phyloP scores from a whole-genome alignment of 2,329 filamentous ascomycete genomes.

The Leptographium radiaticola region DNA sequence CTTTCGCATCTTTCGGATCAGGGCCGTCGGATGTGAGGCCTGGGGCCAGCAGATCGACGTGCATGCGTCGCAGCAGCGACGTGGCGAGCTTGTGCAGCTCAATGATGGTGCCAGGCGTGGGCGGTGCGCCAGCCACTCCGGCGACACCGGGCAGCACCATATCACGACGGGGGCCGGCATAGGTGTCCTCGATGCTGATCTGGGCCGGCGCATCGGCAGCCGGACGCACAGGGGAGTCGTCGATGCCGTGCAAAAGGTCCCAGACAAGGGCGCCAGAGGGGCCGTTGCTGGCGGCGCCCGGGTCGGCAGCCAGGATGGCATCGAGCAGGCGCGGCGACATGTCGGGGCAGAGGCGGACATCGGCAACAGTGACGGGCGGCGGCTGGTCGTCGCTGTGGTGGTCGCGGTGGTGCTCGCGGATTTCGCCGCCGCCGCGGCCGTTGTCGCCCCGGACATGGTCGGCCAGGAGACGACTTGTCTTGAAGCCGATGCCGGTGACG shows the following conservation, averaged over 20 bases:
- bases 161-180: slow-evolving; percentile 53
- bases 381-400: slow-evolving; percentile 12
- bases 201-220: slow-evolving; percentile 65
- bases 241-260: slow-evolving; percentile 69
- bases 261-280: slow-evolving; percentile 51
- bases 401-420: slow-evolving; percentile 15
- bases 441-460: slow-evolving; percentile 32
- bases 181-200: slow-evolving; percentile 93
- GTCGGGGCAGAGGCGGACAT: slow-evolving; percentile 48
- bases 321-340: slow-evolving; percentile 56
- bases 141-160: slow-evolving; percentile 48
- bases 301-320: slow-evolving; percentile 48
- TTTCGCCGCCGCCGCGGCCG: slow-evolving; percentile 6
- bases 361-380: slow-evolving; percentile 44
- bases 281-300: slow-evolving; percentile 48
- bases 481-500: slow-evolving; percentile 77
- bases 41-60: slow-evolving; percentile 38
- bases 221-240: slow-evolving; percentile 59
- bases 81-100: slow-evolving; percentile 56
- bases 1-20: not conserved
- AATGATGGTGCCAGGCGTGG: slow-evolving; percentile 40
- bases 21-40: too few relatives aligned
- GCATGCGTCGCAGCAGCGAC: slow-evolving; percentile 67
- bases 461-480: slow-evolving; percentile 45
- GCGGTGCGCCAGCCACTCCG: slow-evolving; percentile 31